Evolutionary conservation across 176 grass and related monocot species (phyloP), one percentile per base, ranked within the genome.

Genomic region (Phoenix roebelenii): DNA sequence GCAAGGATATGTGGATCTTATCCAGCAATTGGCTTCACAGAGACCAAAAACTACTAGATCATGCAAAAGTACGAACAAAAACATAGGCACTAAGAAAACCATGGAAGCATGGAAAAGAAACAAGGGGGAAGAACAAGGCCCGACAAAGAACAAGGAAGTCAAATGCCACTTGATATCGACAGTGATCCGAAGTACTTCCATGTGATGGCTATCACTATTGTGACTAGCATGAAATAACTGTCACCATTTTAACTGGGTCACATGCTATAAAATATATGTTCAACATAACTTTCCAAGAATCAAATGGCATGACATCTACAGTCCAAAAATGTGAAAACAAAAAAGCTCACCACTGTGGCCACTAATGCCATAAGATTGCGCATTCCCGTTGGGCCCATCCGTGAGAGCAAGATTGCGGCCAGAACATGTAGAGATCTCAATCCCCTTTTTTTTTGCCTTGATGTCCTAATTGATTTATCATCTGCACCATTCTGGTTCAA

Each of bases 401-500:
- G 80, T 53, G 88, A 92, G 23, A 89, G 81, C 39, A 98, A 71
- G 69, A 92, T 98, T 64, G 84, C 76, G 54, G 87, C 79, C 61
- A 98, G 52, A 83, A 92, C 71, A 70, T 92, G 87, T 23, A 98
- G 19, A 75, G 93, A 92, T 70, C 74, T 92, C 2, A 91, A 68
- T 52, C 79, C 57, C 28, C 71, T 63, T 63, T 68, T 92, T 68
- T 28, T 83, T 15, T 51, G 71, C 18, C 59, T 80, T 12, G 18
- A 25, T 32, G 49, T 64, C 16, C 29, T 74, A 24, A 56, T 22
- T 73, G 76, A 68, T 60, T 57, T 71, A 61, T 66, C 60, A 57
- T 63, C 61, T 7, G 25, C 16, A 25, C 70, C 80, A 61, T 74
- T 64, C 52, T 54, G 91, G 15, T 52, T 63, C 54, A 7, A 72